Base-by-base conservation (phyloP, 805 yeast genomes). In the Pichia cephalocereana region DNA sequence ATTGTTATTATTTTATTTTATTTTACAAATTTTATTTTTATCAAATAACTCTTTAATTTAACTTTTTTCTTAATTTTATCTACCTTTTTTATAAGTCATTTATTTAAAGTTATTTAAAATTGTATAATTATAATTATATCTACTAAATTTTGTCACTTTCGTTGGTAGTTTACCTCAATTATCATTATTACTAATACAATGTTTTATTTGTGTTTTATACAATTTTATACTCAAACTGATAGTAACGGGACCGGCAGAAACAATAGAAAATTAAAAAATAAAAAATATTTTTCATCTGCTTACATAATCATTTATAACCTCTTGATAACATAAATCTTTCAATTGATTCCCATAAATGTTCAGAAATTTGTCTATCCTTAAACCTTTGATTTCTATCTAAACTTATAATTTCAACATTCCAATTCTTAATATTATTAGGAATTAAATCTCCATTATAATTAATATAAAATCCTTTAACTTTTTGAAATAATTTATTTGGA, bases 361-460 rank as follows among this genome's bases (percentile, higher is more conserved):
- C 89, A 31, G 83, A 84, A 17, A 86, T 83, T 72, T 91, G 95
- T 50, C 86, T 78, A 64, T 93, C 99, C 60, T 84, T 80, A 70
- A 90, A 91, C 54, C 98, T 72, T 61, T 80, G 86, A 42, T 76
- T 80, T 57, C 93, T 80, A 60, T 93, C 98, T 18, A 93, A 70
- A 38, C 76, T 77, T 47, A 91, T 76, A 40, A 79, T 79, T 54
- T 82, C 79, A 23, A 93, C 95, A 62, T 93, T 91, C 99, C 99
- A 93, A 49, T 83, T 85, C 53, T 76, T 75, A 38, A 90, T 77
- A 47, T 78, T 77, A 37, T 74, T 73, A 4, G 98, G 97, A 1
- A 87, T 71, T 2, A 80, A 73, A 57, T 93, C 98, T 34, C 88
- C 90, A 51, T 77, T 76, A 66, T 80, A 89, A 41, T 81, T 74